Evolutionary conservation across 306 rosid species (phyloP).

Genomic region (Sindora glabra): DNA sequence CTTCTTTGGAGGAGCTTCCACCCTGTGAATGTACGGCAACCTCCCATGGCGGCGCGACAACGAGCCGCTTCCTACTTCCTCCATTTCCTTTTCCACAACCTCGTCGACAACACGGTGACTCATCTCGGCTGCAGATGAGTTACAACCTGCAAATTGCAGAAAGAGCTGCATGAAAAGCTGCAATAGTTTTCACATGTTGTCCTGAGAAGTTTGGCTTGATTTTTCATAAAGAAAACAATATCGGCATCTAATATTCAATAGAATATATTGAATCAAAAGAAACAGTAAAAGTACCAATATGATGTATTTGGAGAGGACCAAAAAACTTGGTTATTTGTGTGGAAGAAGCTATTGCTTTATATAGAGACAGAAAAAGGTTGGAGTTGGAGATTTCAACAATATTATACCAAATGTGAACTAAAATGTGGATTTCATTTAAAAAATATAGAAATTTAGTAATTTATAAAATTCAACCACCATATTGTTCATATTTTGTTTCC

Average conservation of each 20-base stretch:
- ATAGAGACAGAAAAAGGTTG: slow-evolving; percentile 2
- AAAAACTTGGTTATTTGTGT: neutral
- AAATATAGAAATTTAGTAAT: too few species aligned
- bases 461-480: too few species aligned
- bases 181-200: neutral
- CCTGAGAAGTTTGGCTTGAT: slow-evolving; percentile 3
- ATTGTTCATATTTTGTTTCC: too few species aligned
- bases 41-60: slow-evolving; percentile 16
- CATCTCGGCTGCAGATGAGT: neutral
- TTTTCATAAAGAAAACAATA: neutral
- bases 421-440: too few species aligned
- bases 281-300: slow-evolving; percentile 3
- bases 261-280: neutral
- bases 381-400: neutral
- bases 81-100: neutral
- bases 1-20: slow-evolving; percentile 31
- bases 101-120: slow-evolving; percentile 21
- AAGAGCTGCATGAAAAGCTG: neutral
- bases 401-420: too few species aligned
- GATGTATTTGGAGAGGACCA: neutral
- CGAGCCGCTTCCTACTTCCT: slow-evolving; percentile 4
- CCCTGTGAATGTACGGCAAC: slow-evolving; percentile 25
- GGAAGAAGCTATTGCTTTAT: neutral
- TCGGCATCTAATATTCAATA: neutral
- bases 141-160: neutral